A percentile compares a stretch with the other conserved stretches of the same genome.
Conservation (phyloP, 495 filamentous ascomycete genomes). For the Mycothermus thermophilus region DNA sequence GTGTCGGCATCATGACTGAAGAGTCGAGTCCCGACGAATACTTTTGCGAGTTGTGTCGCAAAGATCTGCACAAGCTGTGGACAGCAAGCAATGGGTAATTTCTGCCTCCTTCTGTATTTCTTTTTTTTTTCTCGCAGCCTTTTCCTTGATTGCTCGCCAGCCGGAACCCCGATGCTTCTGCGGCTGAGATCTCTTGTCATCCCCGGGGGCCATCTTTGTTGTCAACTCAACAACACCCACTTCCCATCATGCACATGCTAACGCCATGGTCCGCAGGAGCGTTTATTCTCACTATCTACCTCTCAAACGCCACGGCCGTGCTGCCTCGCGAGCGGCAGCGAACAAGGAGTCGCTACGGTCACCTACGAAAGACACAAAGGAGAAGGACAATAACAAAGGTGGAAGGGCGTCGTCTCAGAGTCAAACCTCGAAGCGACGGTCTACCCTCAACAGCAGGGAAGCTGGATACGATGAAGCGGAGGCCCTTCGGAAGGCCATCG, state of each 20-base stretch:
- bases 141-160: not conserved
- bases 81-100: constrained; percentile 70
- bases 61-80: constrained; percentile 75
- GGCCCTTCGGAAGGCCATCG: constrained; percentile 73
- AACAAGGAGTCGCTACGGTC: constrained; percentile 42
- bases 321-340: constrained; percentile 41
- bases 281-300: constrained; percentile 44
- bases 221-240: not conserved
- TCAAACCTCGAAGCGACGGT: constrained; percentile 62
- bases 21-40: constrained; percentile 89
- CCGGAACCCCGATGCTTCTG: too few species aligned
- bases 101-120: not conserved
- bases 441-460: constrained; percentile 95
- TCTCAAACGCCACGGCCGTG: constrained; percentile 32
- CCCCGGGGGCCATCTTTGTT: constrained; percentile 2
- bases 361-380: constrained; percentile 33
- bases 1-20: constrained; percentile 92
- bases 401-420: constrained; percentile 32
- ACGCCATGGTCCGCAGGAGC: constrained; percentile 31
- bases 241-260: constrained; percentile 12
- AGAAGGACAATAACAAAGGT: constrained; percentile 17
- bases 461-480: constrained; percentile 95
- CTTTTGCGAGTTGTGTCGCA: constrained; percentile 88
- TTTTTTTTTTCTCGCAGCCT: constrained; percentile 1
- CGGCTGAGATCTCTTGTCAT: too few species aligned